Evolutionary conservation across 805 yeast genomes (phyloP).

Genomic region (Hanseniaspora singularis): DNA sequence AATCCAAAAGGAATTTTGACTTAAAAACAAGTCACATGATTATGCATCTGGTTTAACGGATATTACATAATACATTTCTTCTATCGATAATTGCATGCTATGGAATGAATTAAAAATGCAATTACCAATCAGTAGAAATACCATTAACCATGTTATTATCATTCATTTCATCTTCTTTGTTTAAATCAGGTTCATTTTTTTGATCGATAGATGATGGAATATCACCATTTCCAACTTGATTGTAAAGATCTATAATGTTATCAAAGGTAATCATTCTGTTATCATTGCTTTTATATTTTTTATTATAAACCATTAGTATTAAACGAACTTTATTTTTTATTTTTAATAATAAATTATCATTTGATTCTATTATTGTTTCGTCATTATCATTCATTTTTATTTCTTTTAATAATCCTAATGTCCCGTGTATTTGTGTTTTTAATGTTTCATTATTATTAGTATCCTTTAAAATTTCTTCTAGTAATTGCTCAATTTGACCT

Average conservation of each 20-base stretch:
- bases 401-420: not conserved
- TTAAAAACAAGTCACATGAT: no score
- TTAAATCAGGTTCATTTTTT: not conserved
- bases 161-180: not conserved
- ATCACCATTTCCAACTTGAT: slow-evolving; percentile 8
- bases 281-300: not conserved
- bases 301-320: not conserved
- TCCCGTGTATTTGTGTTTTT: not conserved
- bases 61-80: no score
- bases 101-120: no score
- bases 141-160: not conserved
- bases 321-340: slow-evolving; percentile 6
- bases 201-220: slow-evolving; percentile 6
- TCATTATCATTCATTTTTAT: slow-evolving; percentile 3
- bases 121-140: slow-evolving; percentile 8
- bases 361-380: not conserved
- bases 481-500: not conserved
- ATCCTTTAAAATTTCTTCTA: not conserved
- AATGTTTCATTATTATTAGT: not conserved
- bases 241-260: slow-evolving; percentile 1
- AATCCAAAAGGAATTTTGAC: no score
- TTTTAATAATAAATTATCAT: not conserved
- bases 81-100: no score
- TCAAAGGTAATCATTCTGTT: not conserved
- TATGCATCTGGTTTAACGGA: no score